Evolutionary conservation across 768 basidiomycete species (phyloP).

Genomic region (Lactarius akahatsu): DNA sequence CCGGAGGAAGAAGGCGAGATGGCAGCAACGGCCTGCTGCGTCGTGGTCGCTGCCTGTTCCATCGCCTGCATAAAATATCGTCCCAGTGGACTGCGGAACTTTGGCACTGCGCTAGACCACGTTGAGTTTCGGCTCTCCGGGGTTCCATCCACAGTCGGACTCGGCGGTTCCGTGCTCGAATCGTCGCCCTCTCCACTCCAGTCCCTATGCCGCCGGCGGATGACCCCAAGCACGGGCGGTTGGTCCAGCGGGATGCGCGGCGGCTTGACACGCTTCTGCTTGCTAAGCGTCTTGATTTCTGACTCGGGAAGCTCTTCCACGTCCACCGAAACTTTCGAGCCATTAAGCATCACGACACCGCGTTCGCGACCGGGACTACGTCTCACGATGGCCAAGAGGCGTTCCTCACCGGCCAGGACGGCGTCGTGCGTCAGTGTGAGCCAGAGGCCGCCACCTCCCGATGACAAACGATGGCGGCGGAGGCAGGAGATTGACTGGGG

Average conservation of each 20-base stretch:
- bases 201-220: conserved; percentile 67
- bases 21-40: conserved; percentile 75
- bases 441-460: conserved; percentile 92
- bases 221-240: conserved; percentile 74
- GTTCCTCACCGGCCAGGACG: conserved; percentile 72
- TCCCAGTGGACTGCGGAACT: conserved; percentile 65
- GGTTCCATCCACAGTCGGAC: conserved; percentile 21
- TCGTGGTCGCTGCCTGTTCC: conserved; percentile 69
- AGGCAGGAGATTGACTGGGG: conserved; percentile 81
- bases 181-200: conserved; percentile 57
- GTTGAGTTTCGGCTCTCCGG: conserved; percentile 32
- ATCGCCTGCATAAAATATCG: conserved; percentile 74
- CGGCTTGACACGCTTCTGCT: conserved; percentile 85
- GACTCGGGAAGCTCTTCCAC: conserved; percentile 83
- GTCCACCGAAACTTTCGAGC: conserved; percentile 79
- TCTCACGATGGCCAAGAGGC: conserved; percentile 70
- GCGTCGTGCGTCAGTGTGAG: conserved; percentile 87
- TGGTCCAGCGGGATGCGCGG: conserved; percentile 89
- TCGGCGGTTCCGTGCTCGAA: conserved; percentile 24
- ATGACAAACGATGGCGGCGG: conserved; percentile 81
- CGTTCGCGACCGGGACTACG: conserved; percentile 70
- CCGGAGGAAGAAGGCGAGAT: conserved; percentile 56
- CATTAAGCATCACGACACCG: conserved; percentile 85
- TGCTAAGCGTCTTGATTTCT: conserved; percentile 80
- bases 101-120: conserved; percentile 58